Conservation (phyloP, 345 rosid genomes). For the Dovyalis caffra region DNA sequence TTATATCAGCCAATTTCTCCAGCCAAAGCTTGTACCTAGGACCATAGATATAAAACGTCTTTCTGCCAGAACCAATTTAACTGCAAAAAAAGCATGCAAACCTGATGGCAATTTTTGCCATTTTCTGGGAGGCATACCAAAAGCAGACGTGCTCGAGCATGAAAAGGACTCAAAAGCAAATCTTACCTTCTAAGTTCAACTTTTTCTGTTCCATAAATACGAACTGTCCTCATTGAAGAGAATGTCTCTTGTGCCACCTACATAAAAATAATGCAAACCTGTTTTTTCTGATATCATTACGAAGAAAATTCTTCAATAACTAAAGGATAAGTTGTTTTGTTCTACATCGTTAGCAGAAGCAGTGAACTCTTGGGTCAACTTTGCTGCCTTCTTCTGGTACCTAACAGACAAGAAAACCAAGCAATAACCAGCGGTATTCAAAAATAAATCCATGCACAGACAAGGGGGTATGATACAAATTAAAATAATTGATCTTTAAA, state of each 20-base stretch:
- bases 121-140: background rate
- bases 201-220: constrained; percentile 92
- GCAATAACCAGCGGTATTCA: constrained; percentile 3
- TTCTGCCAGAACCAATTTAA: constrained; percentile 14
- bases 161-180: background rate
- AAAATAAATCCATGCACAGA: constrained; percentile 1
- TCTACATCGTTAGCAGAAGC: constrained; percentile 94
- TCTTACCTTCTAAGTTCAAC: constrained; percentile 67
- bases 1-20: constrained; percentile 73
- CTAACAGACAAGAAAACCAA: constrained; percentile 37
- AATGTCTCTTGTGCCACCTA: constrained; percentile 98
- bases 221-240: constrained; percentile 94
- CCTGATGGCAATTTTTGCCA: background rate
- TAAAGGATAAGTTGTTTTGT: constrained; percentile 19
- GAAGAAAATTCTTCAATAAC: constrained; percentile 13
- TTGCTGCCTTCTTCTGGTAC: constrained; percentile 97
- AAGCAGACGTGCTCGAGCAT: constrained; percentile 2
- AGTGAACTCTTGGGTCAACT: constrained; percentile 73
- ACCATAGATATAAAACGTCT: constrained; percentile 21
- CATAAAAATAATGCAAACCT: constrained; percentile 6
- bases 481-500: constrained; percentile 8
- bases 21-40: constrained; percentile 78
- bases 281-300: constrained; percentile 1
- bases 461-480: background rate
- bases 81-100: background rate